A percentile compares a stretch with the other conserved stretches of the same genome.
phyloP scores from a whole-genome alignment of 139 green algal genomes.

The Nannochloris sp. region DNA sequence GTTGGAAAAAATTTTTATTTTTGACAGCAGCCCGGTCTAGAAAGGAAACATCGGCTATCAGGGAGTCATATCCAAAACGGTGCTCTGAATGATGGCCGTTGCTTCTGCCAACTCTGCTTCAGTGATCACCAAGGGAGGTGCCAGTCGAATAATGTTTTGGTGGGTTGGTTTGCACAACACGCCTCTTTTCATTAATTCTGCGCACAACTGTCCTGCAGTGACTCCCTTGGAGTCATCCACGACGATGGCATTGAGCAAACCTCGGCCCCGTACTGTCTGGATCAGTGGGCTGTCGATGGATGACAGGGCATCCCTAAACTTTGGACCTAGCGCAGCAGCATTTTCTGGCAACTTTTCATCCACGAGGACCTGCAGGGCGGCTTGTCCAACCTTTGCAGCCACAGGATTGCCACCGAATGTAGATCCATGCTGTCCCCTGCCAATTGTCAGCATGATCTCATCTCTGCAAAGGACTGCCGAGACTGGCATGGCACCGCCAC shows the following conservation, averaged over 20 bases:
- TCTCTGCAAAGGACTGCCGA: constrained; percentile 80
- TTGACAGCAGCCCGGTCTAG: too few species aligned
- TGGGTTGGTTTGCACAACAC: constrained; percentile 95
- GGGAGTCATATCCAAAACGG: constrained; percentile 1
- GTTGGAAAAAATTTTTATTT: too few species aligned
- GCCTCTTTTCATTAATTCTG: constrained; percentile 69
- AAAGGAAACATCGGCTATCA: too few species aligned
- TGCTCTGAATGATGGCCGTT: constrained; percentile 51
- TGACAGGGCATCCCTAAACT: constrained; percentile 52
- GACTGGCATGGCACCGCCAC: constrained; percentile 83
- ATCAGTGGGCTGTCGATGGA: constrained; percentile 27
- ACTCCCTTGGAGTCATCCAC: constrained; percentile 55
- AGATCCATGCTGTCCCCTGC: constrained; percentile 73
- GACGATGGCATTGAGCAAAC: constrained; percentile 84
- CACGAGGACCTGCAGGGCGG: constrained; percentile 84
- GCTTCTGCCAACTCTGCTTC: constrained; percentile 66
- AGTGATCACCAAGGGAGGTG: constrained; percentile 73
- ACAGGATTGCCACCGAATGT: constrained; percentile 94
- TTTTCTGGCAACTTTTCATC: constrained; percentile 87
- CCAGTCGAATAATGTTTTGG: constrained; percentile 83
- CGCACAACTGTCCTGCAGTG: constrained; percentile 81
- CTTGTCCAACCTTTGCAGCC: constrained; percentile 71
- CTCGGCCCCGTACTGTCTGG: constrained; percentile 63
- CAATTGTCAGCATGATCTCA: constrained; percentile 83
- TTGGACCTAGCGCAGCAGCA: constrained; percentile 51